Conservation (phyloP, 805 yeast species). For the Metschnikowia corniflorae region DNA sequence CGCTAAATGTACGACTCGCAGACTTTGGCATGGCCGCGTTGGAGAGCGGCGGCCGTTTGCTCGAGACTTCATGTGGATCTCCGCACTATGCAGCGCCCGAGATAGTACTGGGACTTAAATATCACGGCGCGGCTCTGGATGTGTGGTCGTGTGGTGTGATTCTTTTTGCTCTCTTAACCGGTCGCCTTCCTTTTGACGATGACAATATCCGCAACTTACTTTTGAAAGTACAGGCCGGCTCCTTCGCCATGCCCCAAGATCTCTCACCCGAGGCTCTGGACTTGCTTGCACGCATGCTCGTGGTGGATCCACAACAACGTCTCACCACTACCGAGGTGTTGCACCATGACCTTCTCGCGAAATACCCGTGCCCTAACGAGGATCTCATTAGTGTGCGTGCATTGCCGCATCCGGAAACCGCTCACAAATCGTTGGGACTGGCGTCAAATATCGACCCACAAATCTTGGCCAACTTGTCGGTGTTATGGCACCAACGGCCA, state of each 20-base stretch:
- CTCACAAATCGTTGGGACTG: slow-evolving; percentile 47
- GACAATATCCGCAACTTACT: slow-evolving; percentile 69
- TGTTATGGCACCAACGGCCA: slow-evolving; percentile 55
- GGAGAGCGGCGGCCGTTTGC: slow-evolving; percentile 63
- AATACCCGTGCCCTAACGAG: slow-evolving; percentile 48
- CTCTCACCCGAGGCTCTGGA: slow-evolving; percentile 64
- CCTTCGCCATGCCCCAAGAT: slow-evolving; percentile 65
- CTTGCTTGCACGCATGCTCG: slow-evolving; percentile 60
- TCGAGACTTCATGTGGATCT: slow-evolving; percentile 82
- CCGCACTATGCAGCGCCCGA: slow-evolving; percentile 91
- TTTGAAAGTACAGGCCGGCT: slow-evolving; percentile 73
- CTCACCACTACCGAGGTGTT: slow-evolving; percentile 65
- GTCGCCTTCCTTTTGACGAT: slow-evolving; percentile 81
- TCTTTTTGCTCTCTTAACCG: slow-evolving; percentile 72
- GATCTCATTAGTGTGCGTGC: slow-evolving; percentile 43
- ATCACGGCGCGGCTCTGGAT: slow-evolving; percentile 83
- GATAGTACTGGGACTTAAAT: slow-evolving; percentile 71
- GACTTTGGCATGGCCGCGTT: slow-evolving; percentile 91
- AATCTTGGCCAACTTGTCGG: slow-evolving; percentile 52
- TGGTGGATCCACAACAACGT: slow-evolving; percentile 68
- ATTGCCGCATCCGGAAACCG: slow-evolving; percentile 55
- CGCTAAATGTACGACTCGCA: slow-evolving; percentile 70
- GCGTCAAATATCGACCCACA: slow-evolving; percentile 48
- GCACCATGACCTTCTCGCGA: slow-evolving; percentile 50
- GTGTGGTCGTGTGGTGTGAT: slow-evolving; percentile 90